Evolutionary conservation across 257 asterid genomes (phyloP).

Genomic region (Phtheirospermum japonicum): DNA sequence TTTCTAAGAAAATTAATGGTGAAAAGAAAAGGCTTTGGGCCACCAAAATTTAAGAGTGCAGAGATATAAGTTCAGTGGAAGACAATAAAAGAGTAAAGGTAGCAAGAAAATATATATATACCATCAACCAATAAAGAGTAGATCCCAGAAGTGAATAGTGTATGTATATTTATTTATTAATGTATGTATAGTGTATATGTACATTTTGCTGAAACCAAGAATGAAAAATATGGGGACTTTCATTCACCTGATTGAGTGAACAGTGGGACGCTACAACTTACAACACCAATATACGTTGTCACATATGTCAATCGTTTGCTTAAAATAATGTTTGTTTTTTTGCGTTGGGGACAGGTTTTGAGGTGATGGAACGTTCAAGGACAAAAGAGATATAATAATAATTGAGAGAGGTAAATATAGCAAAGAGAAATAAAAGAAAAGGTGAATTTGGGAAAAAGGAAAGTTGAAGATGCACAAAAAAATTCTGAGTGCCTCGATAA

Average conservation of each 20-base stretch:
- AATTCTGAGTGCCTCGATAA: no score
- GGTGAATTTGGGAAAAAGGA: not conserved
- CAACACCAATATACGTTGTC: not conserved
- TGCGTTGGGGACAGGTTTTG: slow-evolving; percentile 23
- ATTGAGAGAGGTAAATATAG: not conserved
- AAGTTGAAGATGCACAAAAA: not conserved
- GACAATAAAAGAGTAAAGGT: not conserved
- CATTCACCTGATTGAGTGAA: not conserved
- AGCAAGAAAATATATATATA: not conserved
- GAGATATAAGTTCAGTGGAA: not conserved
- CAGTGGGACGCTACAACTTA: slow-evolving; percentile 17
- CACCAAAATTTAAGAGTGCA: not conserved
- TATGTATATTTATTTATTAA: no score
- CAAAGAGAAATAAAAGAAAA: slow-evolving; percentile 19
- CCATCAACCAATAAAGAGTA: no score
- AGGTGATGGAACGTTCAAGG: slow-evolving; percentile 43
- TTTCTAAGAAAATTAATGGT: slow-evolving; percentile 15
- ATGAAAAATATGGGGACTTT: not conserved
- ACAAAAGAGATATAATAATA: slow-evolving; percentile 33
- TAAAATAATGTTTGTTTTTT: slow-evolving; percentile 11
- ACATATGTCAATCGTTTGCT: slow-evolving; percentile 15
- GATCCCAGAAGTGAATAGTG: no score
- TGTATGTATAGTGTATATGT: not conserved
- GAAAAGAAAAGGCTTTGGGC: not conserved
- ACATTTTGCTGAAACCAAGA: not conserved